Evolutionary conservation across 495 filamentous ascomycete genomes (phyloP).

Genomic region (Echria macrotheca): DNA sequence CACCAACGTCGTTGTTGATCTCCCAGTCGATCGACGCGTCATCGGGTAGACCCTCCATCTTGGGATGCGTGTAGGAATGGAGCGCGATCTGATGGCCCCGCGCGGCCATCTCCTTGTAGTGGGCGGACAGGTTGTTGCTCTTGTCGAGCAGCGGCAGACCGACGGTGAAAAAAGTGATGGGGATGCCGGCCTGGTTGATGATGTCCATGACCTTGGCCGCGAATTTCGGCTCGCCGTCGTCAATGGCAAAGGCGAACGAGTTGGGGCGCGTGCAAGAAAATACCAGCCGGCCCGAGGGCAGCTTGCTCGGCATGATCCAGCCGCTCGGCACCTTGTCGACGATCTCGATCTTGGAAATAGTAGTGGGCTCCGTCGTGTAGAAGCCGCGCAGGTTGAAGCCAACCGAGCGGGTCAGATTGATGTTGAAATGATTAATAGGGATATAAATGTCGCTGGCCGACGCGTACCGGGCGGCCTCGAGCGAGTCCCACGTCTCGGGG

Average conservation of each 20-base stretch:
- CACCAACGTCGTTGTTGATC: constrained; percentile 55
- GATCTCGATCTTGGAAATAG: constrained; percentile 59
- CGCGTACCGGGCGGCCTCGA: constrained; percentile 64
- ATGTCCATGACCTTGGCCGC: constrained; percentile 61
- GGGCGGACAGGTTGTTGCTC: constrained; percentile 53
- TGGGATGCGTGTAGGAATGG: constrained; percentile 70
- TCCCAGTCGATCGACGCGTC: constrained; percentile 64
- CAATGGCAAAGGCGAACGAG: constrained; percentile 75
- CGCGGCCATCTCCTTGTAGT: constrained; percentile 59
- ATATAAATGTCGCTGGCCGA: constrained; percentile 61
- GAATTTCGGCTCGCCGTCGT: constrained; percentile 62
- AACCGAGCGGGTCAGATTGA: constrained; percentile 54
- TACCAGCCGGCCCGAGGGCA: constrained; percentile 55
- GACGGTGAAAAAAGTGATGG: constrained; percentile 76
- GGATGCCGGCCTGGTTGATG: constrained; percentile 56
- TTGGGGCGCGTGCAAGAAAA: constrained; percentile 66
- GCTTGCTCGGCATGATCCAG: constrained; percentile 53
- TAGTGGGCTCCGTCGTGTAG: constrained; percentile 49
- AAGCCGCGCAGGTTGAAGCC: constrained; percentile 68
- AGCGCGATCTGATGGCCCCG: constrained; percentile 70
- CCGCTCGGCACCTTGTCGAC: constrained; percentile 47
- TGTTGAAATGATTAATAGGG: constrained; percentile 66
- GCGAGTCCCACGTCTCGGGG: constrained; percentile 68
- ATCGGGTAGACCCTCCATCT: constrained; percentile 60
- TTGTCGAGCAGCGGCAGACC: constrained; percentile 57